Conservation (phyloP, 768 basidiomycete species). For the Tylopilus subfusipes region DNA sequence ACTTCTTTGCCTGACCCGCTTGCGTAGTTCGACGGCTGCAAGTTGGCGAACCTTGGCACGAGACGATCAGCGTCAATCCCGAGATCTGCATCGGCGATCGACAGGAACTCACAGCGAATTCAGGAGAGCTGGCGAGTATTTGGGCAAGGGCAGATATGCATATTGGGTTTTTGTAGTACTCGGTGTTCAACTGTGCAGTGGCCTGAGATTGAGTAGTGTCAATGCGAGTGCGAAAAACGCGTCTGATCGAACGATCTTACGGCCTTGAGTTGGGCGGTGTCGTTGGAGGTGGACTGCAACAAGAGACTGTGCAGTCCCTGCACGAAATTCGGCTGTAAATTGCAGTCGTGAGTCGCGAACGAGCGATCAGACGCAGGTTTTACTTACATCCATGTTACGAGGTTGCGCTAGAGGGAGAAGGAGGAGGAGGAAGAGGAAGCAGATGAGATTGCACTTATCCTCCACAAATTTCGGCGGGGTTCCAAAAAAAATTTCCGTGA, state of each 20-base stretch:
- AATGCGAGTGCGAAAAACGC: constrained; percentile 18
- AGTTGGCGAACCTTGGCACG: constrained; percentile 83
- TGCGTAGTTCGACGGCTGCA: constrained; percentile 93
- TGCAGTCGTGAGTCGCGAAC: constrained; percentile 1
- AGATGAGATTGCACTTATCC: constrained; percentile 27
- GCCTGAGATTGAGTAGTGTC: constrained; percentile 50
- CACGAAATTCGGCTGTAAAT: constrained; percentile 60
- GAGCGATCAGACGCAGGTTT: background rate
- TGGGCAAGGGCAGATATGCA: constrained; percentile 90
- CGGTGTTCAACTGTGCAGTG: constrained; percentile 84
- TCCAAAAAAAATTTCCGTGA: constrained; percentile 35
- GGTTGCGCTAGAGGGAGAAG: constrained; percentile 19
- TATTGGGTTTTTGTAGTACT: constrained; percentile 87
- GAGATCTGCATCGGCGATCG: constrained; percentile 7
- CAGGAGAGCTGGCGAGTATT: constrained; percentile 82
- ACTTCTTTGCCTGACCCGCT: constrained; percentile 79
- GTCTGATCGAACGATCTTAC: constrained; percentile 49
- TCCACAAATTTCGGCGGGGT: constrained; percentile 56
- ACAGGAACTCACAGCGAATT: constrained; percentile 63
- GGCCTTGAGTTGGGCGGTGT: constrained; percentile 85
- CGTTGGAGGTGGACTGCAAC: constrained; percentile 73
- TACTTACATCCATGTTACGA: constrained; percentile 31
- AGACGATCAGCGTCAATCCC: constrained; percentile 3
- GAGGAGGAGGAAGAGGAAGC: constrained; percentile 28
- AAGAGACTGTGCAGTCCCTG: constrained; percentile 84